These are phyloP conservation scores for Xylaria acuta DNA, from an alignment of 495 filamentous ascomycete genomes.

Conservation along the genomic window DNA sequence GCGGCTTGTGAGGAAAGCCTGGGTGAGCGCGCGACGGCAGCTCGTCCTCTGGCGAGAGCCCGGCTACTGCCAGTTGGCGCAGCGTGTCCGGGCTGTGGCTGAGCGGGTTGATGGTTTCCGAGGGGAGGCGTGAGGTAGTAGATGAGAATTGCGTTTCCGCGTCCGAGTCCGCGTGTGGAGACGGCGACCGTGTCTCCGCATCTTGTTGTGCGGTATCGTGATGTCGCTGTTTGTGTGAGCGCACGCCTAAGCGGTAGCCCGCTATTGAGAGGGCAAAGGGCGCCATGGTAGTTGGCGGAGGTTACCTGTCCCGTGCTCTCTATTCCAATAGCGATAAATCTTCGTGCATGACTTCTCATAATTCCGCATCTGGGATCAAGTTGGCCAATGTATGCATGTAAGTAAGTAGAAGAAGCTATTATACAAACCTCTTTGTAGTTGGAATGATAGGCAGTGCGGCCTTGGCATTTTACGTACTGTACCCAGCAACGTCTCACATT, in stretches of 20 bases:
- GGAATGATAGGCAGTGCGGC: conserved; percentile 5
- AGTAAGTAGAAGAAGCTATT: not conserved
- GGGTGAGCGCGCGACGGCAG: conserved; percentile 45
- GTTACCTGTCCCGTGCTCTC: not conserved
- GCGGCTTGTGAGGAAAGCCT: conserved; percentile 51
- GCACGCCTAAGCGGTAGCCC: conserved; percentile 35
- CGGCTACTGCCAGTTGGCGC: conserved; percentile 48
- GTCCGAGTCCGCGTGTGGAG: conserved; percentile 18
- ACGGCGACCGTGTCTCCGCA: not conserved
- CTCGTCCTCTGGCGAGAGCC: conserved; percentile 41
- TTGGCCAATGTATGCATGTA: not conserved
- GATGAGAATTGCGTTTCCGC: conserved; percentile 11
- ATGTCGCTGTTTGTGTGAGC: conserved; percentile 26
- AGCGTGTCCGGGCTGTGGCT: conserved; percentile 51
- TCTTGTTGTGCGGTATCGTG: conserved; percentile 16
- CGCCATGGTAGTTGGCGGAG: conserved; percentile 24
- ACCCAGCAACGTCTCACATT: not conserved
- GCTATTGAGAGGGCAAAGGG: conserved; percentile 38
- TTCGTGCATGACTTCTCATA: not conserved
- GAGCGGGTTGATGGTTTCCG: conserved; percentile 52
- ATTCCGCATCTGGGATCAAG: not conserved
- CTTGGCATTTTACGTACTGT: conserved; percentile 6
- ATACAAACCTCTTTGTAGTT: not conserved
- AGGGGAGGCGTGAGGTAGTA: conserved; percentile 33
- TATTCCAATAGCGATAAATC: not conserved